Percentiles rank a stretch among this genome's conserved stretches.
phyloP scores from a whole-genome alignment of 805 yeast genomes.

The Nematodospora valgi region DNA sequence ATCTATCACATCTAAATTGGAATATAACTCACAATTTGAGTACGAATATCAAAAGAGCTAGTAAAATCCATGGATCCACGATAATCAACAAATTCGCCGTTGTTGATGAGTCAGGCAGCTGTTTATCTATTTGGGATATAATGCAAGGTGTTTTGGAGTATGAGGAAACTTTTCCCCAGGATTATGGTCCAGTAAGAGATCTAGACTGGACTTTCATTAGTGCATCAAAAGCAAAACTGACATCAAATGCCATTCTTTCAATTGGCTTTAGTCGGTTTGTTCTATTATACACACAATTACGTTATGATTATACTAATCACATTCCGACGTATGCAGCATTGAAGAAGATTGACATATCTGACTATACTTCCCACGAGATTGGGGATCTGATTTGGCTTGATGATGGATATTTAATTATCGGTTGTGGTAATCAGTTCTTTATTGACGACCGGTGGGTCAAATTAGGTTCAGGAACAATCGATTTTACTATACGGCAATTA shows the following conservation, averaged over 20 bases:
- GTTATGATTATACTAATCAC: constrained; percentile 84
- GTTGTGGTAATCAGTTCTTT: constrained; percentile 86
- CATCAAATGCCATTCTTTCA: constrained; percentile 59
- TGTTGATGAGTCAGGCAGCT: constrained; percentile 50
- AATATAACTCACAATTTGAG: constrained; percentile 43
- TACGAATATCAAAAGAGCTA: constrained; percentile 54
- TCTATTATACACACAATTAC: constrained; percentile 69
- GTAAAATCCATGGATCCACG: constrained; percentile 68
- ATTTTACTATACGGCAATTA: constrained; percentile 47
- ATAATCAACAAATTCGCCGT: constrained; percentile 67
- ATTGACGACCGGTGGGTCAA: constrained; percentile 64
- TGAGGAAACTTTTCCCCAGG: constrained; percentile 37
- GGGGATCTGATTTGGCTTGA: constrained; percentile 89
- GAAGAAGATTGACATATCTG: constrained; percentile 65
- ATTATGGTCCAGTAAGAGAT: constrained; percentile 50
- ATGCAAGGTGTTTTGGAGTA: constrained; percentile 65
- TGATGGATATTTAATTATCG: constrained; percentile 76
- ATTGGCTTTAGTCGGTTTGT: constrained; percentile 70
- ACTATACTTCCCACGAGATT: constrained; percentile 72
- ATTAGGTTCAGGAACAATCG: constrained; percentile 38
- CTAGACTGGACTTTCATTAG: constrained; percentile 81
- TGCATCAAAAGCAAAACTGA: constrained; percentile 13
- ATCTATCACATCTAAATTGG: constrained; percentile 46
- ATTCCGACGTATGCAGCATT: constrained; percentile 76
- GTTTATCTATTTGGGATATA: constrained; percentile 78